Conservation (phyloP, 2,329 filamentous ascomycete genomes). For the Fusarium chlamydosporum region DNA sequence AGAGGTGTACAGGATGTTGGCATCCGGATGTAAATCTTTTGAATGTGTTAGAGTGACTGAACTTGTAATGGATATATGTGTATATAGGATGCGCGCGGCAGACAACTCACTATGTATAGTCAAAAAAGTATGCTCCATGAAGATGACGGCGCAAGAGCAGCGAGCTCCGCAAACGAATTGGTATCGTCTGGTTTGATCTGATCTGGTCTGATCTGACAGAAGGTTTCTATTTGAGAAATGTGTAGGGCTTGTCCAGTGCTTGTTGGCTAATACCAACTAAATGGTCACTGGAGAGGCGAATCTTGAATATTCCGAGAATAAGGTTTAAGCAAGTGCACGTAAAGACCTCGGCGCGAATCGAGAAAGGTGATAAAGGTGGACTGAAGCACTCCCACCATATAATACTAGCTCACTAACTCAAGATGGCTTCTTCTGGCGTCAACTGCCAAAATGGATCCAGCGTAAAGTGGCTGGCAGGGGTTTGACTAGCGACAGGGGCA, state of each 20-base stretch:
- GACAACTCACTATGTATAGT: conserved; percentile 82
- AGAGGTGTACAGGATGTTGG: conserved; percentile 85
- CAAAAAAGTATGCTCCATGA: conserved; percentile 90
- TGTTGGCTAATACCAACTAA: conserved; percentile 38
- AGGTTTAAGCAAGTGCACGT: conserved; percentile 10
- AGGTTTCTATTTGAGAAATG: conserved; percentile 10
- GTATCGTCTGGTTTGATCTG: conserved; percentile 6
- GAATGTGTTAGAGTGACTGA: conserved; percentile 14
- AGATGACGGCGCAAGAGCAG: conserved; percentile 34
- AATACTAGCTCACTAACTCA: conserved; percentile 34
- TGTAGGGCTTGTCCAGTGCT: conserved; percentile 9
- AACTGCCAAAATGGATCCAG: conserved; percentile 38
- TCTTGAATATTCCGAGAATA: conserved; percentile 12
- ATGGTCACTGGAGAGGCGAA: conserved; percentile 18
- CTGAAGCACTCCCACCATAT: conserved; percentile 38
- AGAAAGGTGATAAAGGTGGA: conserved; percentile 37
- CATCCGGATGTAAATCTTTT: conserved; percentile 77
- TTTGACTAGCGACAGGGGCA: conserved; percentile 23
- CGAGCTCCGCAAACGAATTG: conserved; percentile 32
- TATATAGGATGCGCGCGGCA: background rate
- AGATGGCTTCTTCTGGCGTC: conserved; percentile 36
- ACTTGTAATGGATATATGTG: background rate
- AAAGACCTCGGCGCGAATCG: conserved; percentile 8
- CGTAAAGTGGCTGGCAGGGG: conserved; percentile 16
- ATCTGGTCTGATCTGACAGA: conserved; percentile 6